Conservation (phyloP, 1,284 basidiomycete genomes). For the Papiliotrema fonsecae region DNA sequence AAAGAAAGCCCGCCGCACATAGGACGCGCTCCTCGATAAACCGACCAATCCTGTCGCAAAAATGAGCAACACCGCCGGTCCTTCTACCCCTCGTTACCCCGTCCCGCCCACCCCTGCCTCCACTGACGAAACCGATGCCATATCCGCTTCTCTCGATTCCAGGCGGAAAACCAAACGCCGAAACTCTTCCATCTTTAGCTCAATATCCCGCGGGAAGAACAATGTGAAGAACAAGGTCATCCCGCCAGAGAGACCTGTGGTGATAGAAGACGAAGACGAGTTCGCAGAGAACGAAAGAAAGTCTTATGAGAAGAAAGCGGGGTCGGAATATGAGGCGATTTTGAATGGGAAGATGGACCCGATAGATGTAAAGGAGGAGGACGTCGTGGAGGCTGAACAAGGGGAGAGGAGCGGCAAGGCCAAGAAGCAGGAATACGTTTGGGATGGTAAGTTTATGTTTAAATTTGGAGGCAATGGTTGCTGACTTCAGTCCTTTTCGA, state of each 20-base stretch:
- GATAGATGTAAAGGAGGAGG: too few species aligned
- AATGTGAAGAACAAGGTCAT: too few species aligned
- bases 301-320: not conserved
- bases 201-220: too few species aligned
- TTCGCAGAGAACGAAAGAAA: not conserved
- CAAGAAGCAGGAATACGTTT: constrained; percentile 61
- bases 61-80: not conserved
- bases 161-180: constrained; percentile 1
- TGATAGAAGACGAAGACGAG: not conserved
- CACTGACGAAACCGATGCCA: constrained; percentile 9
- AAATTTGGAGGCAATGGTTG: not conserved
- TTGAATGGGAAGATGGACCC: not conserved
- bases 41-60: too few species aligned
- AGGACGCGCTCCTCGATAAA: too few species aligned
- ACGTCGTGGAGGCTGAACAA: constrained; percentile 11
- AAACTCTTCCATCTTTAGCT: not conserved
- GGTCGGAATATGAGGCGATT: not conserved
- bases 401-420: constrained; percentile 12
- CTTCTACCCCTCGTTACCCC: not conserved
- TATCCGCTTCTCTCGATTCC: constrained; percentile 5
- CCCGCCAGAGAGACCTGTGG: too few species aligned
- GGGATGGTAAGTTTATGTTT: constrained; percentile 58
- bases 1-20: too few species aligned
- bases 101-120: not conserved
- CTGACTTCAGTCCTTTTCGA: constrained; percentile 42